phyloP scores from a whole-genome alignment of 768 basidiomycete species.

The Mycena vulgaris region DNA sequence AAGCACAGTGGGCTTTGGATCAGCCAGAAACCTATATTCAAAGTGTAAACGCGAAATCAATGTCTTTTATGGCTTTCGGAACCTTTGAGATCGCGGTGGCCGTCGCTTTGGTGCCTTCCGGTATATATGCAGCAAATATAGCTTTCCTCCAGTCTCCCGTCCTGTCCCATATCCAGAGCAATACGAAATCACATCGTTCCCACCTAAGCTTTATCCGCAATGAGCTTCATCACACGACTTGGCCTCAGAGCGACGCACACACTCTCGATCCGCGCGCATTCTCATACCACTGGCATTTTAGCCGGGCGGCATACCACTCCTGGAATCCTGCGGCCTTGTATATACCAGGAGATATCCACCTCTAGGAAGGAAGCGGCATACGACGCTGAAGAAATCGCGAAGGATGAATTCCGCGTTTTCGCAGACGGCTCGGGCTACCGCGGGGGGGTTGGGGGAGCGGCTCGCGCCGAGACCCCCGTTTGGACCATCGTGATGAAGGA shows the following conservation, averaged over 20 bases:
- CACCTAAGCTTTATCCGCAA: not conserved
- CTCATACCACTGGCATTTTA: not conserved
- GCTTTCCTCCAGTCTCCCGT: no score
- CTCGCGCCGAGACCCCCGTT: slow-evolving; percentile 15
- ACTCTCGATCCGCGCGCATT: not conserved
- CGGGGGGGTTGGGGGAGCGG: slow-evolving; percentile 31
- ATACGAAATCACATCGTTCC: no score
- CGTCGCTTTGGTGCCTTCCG: not conserved
- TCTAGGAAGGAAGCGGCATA: not conserved
- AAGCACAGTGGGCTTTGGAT: no score
- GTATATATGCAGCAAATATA: not conserved
- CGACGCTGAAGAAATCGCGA: not conserved
- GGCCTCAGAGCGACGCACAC: not conserved
- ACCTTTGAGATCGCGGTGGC: not conserved
- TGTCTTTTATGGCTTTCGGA: not conserved
- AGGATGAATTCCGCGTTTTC: slow-evolving; percentile 16
- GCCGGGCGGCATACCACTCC: not conserved
- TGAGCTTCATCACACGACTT: slow-evolving; percentile 12
- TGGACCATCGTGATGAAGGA: slow-evolving; percentile 24
- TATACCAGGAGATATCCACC: not conserved
- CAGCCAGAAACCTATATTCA: no score
- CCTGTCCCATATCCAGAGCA: no score
- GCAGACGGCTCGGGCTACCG: slow-evolving; percentile 22
- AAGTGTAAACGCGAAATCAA: no score
- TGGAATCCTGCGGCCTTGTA: not conserved